These are phyloP conservation scores for Gillenia trifoliata DNA, from an alignment of 306 rosid species.

Conservation along the genomic window DNA sequence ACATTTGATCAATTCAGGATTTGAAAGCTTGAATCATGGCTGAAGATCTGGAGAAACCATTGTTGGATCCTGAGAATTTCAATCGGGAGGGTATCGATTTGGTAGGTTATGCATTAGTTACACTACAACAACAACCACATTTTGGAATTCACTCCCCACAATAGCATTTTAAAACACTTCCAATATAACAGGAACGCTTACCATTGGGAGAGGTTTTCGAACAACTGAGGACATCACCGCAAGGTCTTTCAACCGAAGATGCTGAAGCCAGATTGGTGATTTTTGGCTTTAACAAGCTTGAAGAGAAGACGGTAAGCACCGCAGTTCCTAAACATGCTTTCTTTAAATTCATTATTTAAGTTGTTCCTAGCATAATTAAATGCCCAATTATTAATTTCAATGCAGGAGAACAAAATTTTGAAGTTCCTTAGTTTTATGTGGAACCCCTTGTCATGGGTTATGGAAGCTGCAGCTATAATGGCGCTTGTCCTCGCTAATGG, in stretches of 20 bases:
- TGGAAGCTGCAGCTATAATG: slow-evolving; percentile 95
- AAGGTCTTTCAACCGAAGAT: slow-evolving; percentile 75
- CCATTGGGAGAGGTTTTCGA: slow-evolving; percentile 78
- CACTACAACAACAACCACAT: background rate
- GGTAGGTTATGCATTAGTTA: slow-evolving; percentile 34
- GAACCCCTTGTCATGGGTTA: slow-evolving; percentile 95
- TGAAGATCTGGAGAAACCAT: slow-evolving; percentile 64
- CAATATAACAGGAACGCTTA: slow-evolving; percentile 53
- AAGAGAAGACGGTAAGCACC: slow-evolving; percentile 65
- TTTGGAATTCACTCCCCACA: slow-evolving; percentile 15
- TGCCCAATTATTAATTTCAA: background rate
- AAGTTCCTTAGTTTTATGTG: slow-evolving; percentile 84
- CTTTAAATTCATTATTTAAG: background rate
- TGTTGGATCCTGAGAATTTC: slow-evolving; percentile 75
- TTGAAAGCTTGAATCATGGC: slow-evolving; percentile 42
- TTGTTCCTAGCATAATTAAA: slow-evolving; percentile 3
- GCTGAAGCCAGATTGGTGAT: slow-evolving; percentile 61
- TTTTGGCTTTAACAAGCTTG: slow-evolving; percentile 75
- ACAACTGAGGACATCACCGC: slow-evolving; percentile 54
- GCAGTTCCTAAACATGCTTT: background rate
- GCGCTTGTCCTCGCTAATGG: slow-evolving; percentile 87
- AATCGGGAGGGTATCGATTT: slow-evolving; percentile 69
- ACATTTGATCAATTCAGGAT: slow-evolving; percentile 13
- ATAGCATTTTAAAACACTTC: slow-evolving; percentile 6
- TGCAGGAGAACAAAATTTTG: slow-evolving; percentile 76